Base-by-base conservation (phyloP, 805 yeast species). In the Kurtzmaniella fragi region DNA sequence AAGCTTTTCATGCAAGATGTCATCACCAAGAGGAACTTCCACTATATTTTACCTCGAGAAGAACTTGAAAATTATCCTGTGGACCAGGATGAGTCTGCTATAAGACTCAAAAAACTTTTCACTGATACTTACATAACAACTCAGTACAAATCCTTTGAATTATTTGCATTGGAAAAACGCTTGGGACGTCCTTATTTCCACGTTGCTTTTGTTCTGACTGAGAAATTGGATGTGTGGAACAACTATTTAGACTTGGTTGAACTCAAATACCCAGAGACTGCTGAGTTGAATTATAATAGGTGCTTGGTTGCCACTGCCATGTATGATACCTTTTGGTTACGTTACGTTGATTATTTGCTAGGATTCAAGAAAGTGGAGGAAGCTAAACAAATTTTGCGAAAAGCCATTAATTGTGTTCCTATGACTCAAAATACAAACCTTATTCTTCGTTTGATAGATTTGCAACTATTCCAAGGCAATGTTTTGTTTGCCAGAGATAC, bases 211-310 rank as follows among this genome's bases (percentile, higher is more conserved):
- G 41, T 63, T 9, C 53, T 66, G 2, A 52, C 50, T 16, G 71
- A 75, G 36, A 84, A 83, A 46, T 50, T 82, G 15, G 73, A 70
- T 14, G 64, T 61, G 9, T 83, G 95, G 79, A 75, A 70, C 38
- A 55, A 64, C 23, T 87, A 82, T 54, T 49, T 84, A 28, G 71
- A 71, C 44, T 76, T 67, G 41, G 59, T 77, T 28, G 87, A 82
- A 46, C 48, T 57, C 39, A 37, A 49, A 37, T 49, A 57, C 16
- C 33, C 33, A 7, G 49, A 45, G 0, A 53, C 47, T 14, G 45
- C 61, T 5, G 51, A 49, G 11, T 63, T 70, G 11, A 47, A 60
- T 0, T 80, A 73, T 44, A 75, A 75, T 38, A 50, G 86, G 42
- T 71, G 78, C 30, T 43, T 78, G 5, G 59, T 73, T 3, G 46